Percentiles rank a stretch among this genome's conserved stretches.
Evolutionary conservation across 1,284 basidiomycete species (phyloP).

Genomic region (Grifola frondosa): DNA sequence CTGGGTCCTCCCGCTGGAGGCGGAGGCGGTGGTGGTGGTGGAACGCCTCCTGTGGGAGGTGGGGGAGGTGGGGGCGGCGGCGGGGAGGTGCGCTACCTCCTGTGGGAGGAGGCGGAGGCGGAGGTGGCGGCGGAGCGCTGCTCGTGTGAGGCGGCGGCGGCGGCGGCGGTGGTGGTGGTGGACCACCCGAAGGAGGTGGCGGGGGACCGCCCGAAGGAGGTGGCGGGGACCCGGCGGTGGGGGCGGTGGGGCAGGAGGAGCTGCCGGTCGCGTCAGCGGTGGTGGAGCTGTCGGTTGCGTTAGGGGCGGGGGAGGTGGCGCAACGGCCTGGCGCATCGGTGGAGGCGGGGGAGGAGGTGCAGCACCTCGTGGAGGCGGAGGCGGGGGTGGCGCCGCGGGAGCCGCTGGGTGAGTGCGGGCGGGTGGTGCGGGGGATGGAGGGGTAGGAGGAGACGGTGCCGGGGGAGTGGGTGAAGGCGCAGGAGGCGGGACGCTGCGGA

Average conservation of each 20-base stretch:
- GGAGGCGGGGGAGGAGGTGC: conserved; percentile 38
- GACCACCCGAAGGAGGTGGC: conserved; percentile 32
- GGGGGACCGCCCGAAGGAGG: conserved; percentile 32
- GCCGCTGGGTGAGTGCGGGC: conserved; percentile 17
- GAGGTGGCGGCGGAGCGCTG: conserved; percentile 32
- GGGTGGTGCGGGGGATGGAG: conserved; percentile 25
- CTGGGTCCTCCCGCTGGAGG: conserved; percentile 33
- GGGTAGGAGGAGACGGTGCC: conserved; percentile 10
- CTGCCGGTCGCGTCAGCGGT: conserved; percentile 26
- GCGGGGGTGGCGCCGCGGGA: conserved; percentile 26
- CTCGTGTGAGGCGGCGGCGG: conserved; percentile 38
- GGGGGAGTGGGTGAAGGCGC: conserved; percentile 16
- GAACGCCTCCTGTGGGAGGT: conserved; percentile 30
- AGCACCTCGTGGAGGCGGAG: conserved; percentile 26
- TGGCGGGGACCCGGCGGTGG: conserved; percentile 36
- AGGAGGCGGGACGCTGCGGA: conserved; percentile 13
- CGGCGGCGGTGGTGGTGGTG: conserved; percentile 38
- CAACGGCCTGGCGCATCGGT: conserved; percentile 32
- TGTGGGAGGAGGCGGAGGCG: conserved; percentile 36
- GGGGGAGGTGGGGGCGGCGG: conserved; percentile 37
- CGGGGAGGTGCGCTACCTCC: conserved; percentile 30
- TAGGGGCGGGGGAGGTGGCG: conserved; percentile 38
- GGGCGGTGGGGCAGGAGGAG: conserved; percentile 34
- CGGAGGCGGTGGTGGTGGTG: conserved; percentile 29
- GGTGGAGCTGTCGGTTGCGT: conserved; percentile 32